Evolutionary conservation across 306 rosid species (phyloP), one percentile per base, ranked within the genome.

Genomic region (Malus sylvestris): DNA sequence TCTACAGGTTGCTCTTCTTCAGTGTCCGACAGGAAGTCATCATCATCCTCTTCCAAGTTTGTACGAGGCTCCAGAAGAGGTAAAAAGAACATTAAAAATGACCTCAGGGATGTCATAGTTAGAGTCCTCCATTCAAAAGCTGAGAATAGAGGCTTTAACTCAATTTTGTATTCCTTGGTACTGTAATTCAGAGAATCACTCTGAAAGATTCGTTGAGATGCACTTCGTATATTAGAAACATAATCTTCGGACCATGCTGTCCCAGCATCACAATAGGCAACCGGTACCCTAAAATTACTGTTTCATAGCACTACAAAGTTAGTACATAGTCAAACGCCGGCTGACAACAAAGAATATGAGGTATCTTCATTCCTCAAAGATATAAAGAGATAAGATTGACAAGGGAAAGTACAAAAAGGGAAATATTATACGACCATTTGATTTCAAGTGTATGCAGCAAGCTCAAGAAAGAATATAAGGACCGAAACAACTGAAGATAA

Each of bases 1-100:
- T 90, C 88, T 3, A 79, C 78, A 13, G 2, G 82, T 64, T 42
- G 76, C 82, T 69, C 82, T 83, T 80, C 89, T 18, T 79, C 82
- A 45, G 70, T 60, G 22, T 88, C 90, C 6, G 55, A 79, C 20
- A 84, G 74, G 74, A 87, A 89, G 74, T 91, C 90, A 49, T 85
- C 92, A 33, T 91, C 93, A 42, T 89, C 95, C 18, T 88, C 92
- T 75, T 90, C 97, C 84, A 86, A 79, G 67, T 80, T 85, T 40
- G 93, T 59, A 65, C 57, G 96, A 68, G 92, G 91, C 85, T 95
- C 97, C 90, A 90, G 45, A 74, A 87, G 97, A 80, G 97, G 97
- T 85, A 90, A 87, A 80, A 88, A 92, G 74, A 85, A 87, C 89
- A 85, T 66, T 71, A 92, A 67, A 74, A 95, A 86, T 10, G 96